A percentile compares a stretch with the other conserved stretches of the same genome.
These are phyloP conservation scores for Coelastrella sp. DNA, from an alignment of 139 green algal species.

Conservation along the genomic window DNA sequence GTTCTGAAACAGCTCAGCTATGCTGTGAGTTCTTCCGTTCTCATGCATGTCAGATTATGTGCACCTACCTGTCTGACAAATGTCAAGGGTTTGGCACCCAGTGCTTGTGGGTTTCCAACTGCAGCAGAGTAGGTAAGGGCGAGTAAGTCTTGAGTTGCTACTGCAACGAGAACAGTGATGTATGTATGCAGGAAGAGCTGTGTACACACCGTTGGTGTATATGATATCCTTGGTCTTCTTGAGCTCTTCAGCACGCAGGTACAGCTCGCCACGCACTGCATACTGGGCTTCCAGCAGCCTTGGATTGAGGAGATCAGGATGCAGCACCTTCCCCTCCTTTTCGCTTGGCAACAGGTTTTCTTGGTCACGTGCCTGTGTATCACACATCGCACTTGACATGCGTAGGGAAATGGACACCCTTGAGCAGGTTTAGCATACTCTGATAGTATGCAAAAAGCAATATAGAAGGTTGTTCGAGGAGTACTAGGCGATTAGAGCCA, in stretches of 20 bases:
- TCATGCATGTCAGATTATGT: too few relatives aligned
- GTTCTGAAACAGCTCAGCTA: too few relatives aligned
- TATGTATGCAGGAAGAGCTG: not conserved
- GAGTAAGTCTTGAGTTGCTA: too few relatives aligned
- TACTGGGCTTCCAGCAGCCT: constrained; percentile 79
- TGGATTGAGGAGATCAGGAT: constrained; percentile 84
- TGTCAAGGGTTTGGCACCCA: constrained; percentile 92
- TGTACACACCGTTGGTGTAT: constrained; percentile 89
- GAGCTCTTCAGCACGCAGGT: constrained; percentile 87
- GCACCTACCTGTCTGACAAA: constrained; percentile 84
- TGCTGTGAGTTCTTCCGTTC: too few relatives aligned
- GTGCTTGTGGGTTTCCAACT: constrained; percentile 95
- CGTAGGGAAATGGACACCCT: too few relatives aligned
- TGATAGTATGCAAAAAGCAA: too few relatives aligned
- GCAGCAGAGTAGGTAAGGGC: constrained; percentile 27
- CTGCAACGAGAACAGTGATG: not conserved
- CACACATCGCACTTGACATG: too few relatives aligned
- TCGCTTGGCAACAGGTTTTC: not conserved
- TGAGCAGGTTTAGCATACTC: too few relatives aligned
- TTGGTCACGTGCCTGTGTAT: not conserved
- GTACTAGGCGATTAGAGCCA: not conserved
- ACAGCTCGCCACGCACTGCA: constrained; percentile 88
- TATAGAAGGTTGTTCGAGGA: too few relatives aligned
- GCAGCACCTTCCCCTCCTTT: constrained; percentile 82
- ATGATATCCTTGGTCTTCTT: constrained; percentile 90